Evolutionary conservation across 2,329 filamentous ascomycete genomes (phyloP), one percentile per base, ranked within the genome.

Genomic region (Fusarium protoensiforme): DNA sequence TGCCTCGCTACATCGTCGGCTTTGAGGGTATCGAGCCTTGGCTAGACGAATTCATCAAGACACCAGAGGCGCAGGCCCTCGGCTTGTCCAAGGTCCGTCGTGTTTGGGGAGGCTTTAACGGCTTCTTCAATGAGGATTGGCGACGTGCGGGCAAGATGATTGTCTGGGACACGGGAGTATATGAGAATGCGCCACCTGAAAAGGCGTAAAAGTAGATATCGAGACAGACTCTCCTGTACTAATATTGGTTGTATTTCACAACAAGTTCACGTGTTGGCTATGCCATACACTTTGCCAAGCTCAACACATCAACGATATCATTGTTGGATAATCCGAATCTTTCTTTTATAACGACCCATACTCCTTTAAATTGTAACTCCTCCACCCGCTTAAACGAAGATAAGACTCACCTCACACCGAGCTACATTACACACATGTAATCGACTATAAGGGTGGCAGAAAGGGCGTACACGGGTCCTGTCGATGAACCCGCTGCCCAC

Each of bases 41-140:
- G 64, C 69, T 91, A 65, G 77, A 73, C 35, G 81, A 82, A 5
- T 89, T 87, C 67, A 85, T 89, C 65, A 80, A 78, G 6, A 80
- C 82, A 20, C 75, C 81, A 2, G 78, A 82, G 27, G 84, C 84
- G 2, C 80, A 77, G n/a, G 78, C 80, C 1, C 80, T 87, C 31
- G 84, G 83, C 4, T 82, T 87, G 27, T 65, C 57, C n/a, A 72
- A 75, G 64, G 76, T 88, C 11, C 83, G 69, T 14, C 84, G 85
- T 71, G 87, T 85, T 9, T 92, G 90, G 90, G 82, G 83, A 41
- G 85, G 83, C 4, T 89, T 86, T 81, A 92, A 92, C 77, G 90
- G 89, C 13, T 81, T 90, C 56, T 91, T 91, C 78, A 89, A 89
- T 71, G 90, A 92, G 78, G 90, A 92, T 78, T 85, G 83, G 81